A percentile compares a stretch with the other conserved stretches of the same genome.
Evolutionary conservation across 2,329 filamentous ascomycete genomes (phyloP).

Genomic region (Cordyceps fumosorosea): DNA sequence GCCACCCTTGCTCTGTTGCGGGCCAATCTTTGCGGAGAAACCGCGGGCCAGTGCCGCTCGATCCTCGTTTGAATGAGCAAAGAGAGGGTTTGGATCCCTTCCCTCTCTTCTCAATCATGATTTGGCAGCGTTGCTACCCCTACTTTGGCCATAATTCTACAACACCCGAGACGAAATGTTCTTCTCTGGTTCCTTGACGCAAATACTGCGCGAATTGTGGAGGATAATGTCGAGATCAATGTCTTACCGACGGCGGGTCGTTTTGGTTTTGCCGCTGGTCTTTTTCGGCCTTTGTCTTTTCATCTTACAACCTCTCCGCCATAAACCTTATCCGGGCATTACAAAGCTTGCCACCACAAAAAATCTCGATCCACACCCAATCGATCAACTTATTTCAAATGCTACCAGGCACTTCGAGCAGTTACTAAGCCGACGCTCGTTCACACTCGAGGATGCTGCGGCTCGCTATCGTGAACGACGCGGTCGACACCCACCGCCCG

Average conservation of each 20-base stretch:
- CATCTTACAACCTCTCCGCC: not conserved
- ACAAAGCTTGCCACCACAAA: not conserved
- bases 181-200: not conserved
- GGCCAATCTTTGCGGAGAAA: not conserved
- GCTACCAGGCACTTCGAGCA: conserved; percentile 31
- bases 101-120: not conserved
- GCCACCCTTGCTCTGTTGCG: too few relatives aligned
- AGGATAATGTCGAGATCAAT: not conserved
- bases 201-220: not conserved
- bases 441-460: conserved; percentile 40
- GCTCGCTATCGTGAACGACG: conserved; percentile 20
- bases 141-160: not conserved
- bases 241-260: not conserved
- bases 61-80: too few relatives aligned
- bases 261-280: not conserved
- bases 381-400: conserved; percentile 33
- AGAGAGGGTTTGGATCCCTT: not conserved
- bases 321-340: conserved; percentile 2
- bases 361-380: conserved; percentile 27
- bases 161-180: not conserved
- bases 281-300: not conserved
- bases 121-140: not conserved
- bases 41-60: too few relatives aligned
- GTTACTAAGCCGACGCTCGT: conserved; percentile 30
- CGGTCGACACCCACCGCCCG: too few relatives aligned